Evolutionary conservation across 805 yeast species (phyloP).

Genomic region (Myxozyma kluyveri): DNA sequence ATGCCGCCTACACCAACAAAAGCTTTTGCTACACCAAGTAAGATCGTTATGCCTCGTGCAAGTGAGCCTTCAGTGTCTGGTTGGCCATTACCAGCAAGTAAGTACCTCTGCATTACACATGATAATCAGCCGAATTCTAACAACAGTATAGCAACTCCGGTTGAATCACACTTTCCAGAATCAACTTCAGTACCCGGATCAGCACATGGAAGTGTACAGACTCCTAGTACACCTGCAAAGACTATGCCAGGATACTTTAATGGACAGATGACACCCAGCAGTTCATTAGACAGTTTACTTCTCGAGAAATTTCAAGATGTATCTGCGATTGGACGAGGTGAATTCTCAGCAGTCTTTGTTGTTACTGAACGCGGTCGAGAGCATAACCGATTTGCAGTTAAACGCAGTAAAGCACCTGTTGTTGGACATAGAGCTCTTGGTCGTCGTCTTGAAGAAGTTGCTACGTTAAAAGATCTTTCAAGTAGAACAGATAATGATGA

Average conservation of each 20-base stretch:
- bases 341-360: slow-evolving; percentile 83
- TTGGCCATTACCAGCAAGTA: not conserved
- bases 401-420: slow-evolving; percentile 71
- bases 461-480: slow-evolving; percentile 45
- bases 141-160: slow-evolving; percentile 7
- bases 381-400: slow-evolving; percentile 66
- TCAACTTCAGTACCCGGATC: slow-evolving; percentile 13
- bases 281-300: slow-evolving; percentile 44
- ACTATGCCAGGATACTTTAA: slow-evolving; percentile 27
- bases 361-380: slow-evolving; percentile 60
- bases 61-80: not conserved
- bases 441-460: slow-evolving; percentile 72
- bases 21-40: slow-evolving; percentile 10
- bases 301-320: slow-evolving; percentile 59
- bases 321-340: slow-evolving; percentile 74
- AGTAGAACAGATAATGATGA: slow-evolving; percentile 52
- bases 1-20: slow-evolving; percentile 49
- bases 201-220: slow-evolving; percentile 16
- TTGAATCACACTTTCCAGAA: slow-evolving; percentile 2
- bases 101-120: too few species aligned
- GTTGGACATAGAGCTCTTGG: slow-evolving; percentile 57
- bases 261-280: slow-evolving; percentile 16
- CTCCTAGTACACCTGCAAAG: slow-evolving; percentile 32
- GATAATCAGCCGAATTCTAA: too few species aligned
- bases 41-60: not conserved